A percentile compares a stretch with the other conserved stretches of the same genome.
Evolutionary conservation across 208 protist species (phyloP).

Genomic region (Strigomonas oncopelti): DNA sequence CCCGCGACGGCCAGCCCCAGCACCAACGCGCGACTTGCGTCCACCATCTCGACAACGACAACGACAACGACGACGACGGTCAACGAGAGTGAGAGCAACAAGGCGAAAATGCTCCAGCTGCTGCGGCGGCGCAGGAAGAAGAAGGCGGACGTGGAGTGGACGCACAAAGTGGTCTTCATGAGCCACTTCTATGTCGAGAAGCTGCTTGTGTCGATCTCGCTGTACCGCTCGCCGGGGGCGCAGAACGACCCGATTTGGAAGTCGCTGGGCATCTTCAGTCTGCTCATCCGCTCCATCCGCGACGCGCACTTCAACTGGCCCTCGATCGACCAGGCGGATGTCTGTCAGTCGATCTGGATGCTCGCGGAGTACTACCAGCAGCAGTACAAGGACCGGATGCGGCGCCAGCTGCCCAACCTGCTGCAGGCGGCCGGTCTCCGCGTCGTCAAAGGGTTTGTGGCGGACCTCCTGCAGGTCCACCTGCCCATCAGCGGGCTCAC

Average conservation of each 20-base stretch:
- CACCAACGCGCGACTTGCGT: neutral
- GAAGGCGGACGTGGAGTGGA: slow-evolving; percentile 19
- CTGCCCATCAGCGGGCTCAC: slow-evolving; percentile 10
- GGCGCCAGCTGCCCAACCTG: slow-evolving; percentile 63
- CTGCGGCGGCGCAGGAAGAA: neutral
- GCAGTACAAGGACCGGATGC: slow-evolving; percentile 53
- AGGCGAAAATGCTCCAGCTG: neutral
- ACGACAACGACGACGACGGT: neutral
- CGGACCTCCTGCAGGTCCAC: slow-evolving; percentile 50
- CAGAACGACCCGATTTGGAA: slow-evolving; percentile 73
- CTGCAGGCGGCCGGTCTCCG: slow-evolving; percentile 68
- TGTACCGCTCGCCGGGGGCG: slow-evolving; percentile 70
- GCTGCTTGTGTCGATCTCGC: slow-evolving; percentile 63
- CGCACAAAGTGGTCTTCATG: slow-evolving; percentile 41
- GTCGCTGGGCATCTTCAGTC: slow-evolving; percentile 48
- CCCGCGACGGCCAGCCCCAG: neutral
- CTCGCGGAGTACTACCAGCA: slow-evolving; percentile 55
- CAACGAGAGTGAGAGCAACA: neutral
- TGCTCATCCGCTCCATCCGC: slow-evolving; percentile 65
- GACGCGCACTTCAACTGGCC: slow-evolving; percentile 70
- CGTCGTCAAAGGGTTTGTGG: slow-evolving; percentile 72
- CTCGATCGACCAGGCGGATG: slow-evolving; percentile 41
- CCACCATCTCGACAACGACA: neutral
- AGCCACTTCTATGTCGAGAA: slow-evolving; percentile 52
- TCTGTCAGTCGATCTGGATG: slow-evolving; percentile 71